phyloP scores from a whole-genome alignment of 2,329 filamentous ascomycete species.

The Daldinia sp. region DNA sequence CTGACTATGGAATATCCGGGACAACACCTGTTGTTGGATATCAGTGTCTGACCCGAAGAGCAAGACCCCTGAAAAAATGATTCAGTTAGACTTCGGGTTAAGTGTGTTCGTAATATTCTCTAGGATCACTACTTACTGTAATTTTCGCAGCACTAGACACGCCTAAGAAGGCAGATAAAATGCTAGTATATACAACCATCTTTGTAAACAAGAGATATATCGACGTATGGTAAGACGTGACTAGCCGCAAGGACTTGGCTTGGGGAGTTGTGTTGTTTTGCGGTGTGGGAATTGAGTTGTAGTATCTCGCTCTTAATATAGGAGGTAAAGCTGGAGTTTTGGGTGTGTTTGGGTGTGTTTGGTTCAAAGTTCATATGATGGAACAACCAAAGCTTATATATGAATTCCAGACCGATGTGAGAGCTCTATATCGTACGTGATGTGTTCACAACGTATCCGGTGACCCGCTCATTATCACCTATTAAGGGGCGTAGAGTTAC shows the following conservation, averaged over 20 bases:
- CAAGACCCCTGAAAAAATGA: background rate
- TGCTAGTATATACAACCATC: background rate
- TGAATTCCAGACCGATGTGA: background rate
- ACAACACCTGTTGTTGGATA: slow-evolving; percentile 28
- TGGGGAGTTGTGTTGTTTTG: background rate
- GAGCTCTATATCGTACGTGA: background rate
- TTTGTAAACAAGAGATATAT: no score
- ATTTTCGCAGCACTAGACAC: background rate
- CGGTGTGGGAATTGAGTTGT: background rate
- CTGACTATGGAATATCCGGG: slow-evolving; percentile 19
- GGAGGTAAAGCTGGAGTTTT: background rate
- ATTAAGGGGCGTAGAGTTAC: background rate
- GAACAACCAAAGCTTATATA: background rate
- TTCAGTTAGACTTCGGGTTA: background rate
- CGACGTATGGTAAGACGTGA: background rate
- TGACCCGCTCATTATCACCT: background rate
- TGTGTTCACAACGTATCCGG: background rate
- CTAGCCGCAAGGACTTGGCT: background rate
- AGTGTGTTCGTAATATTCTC: background rate
- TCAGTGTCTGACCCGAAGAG: slow-evolving; percentile 15
- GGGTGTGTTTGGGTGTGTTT: background rate
- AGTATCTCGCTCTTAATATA: background rate
- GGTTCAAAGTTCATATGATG: background rate
- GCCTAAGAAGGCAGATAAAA: background rate
- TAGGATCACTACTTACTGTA: background rate